These are phyloP conservation scores for Giardia duodenalis DNA, from an alignment of 208 protist species.

Conservation along the genomic window DNA sequence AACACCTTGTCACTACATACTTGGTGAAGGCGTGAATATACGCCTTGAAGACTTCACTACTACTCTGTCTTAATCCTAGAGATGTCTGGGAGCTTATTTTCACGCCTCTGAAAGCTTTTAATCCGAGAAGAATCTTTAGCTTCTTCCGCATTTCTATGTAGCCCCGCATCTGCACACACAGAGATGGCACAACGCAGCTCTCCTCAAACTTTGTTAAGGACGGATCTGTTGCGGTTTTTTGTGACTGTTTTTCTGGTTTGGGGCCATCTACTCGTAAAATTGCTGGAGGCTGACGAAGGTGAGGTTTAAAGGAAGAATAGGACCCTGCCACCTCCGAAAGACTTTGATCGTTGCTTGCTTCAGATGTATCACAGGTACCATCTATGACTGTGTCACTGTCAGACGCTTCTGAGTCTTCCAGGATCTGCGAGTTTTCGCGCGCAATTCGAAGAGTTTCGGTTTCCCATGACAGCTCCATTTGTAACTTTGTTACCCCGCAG, in stretches of 20 bases:
- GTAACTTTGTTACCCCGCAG: not conserved
- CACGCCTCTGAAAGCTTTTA: not conserved
- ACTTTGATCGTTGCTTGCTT: too few species aligned
- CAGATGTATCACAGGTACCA: too few species aligned
- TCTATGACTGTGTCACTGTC: not conserved
- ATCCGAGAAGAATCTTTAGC: not conserved
- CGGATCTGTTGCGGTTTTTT: too few species aligned
- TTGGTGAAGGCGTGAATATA: not conserved
- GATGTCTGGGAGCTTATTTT: not conserved
- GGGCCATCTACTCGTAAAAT: not conserved
- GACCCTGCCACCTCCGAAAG: not conserved
- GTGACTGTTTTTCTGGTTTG: not conserved
- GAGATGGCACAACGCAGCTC: too few species aligned
- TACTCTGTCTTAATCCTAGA: not conserved
- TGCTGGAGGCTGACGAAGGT: not conserved
- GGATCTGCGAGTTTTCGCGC: not conserved
- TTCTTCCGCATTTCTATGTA: too few species aligned
- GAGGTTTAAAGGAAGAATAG: not conserved
- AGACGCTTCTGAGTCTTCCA: not conserved
- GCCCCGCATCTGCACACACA: too few species aligned
- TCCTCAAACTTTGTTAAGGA: not conserved
- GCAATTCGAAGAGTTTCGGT: not conserved
- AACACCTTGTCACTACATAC: not conserved
- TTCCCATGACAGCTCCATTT: not conserved
- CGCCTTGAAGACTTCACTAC: not conserved